Evolutionary conservation across 1,139 yeast species (phyloP).

Genomic region (Blastobotrys raffinosifermentans): DNA sequence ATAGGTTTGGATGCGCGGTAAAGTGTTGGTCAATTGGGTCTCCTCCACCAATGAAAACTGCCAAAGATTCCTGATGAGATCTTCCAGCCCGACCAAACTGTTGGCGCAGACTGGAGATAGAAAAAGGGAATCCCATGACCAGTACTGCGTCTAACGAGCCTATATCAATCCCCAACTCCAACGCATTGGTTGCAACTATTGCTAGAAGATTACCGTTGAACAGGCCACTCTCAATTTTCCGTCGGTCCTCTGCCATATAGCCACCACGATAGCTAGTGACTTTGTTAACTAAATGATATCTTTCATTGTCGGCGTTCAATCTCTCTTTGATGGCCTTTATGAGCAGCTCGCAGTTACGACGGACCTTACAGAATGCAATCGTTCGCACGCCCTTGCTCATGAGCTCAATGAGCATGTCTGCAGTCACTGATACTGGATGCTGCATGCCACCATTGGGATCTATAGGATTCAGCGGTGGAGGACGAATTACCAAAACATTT

Average conservation of each 20-base stretch:
- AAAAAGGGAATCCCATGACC: conserved; percentile 86
- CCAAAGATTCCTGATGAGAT: conserved; percentile 58
- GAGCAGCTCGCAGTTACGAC: conserved; percentile 78
- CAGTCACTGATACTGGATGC: conserved; percentile 69
- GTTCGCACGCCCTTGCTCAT: conserved; percentile 64
- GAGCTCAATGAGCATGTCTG: conserved; percentile 61
- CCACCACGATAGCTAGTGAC: conserved; percentile 97
- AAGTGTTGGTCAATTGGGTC: conserved; percentile 86
- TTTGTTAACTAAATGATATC: conserved; percentile 45
- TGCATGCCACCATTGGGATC: conserved; percentile 61
- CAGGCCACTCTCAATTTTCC: conserved; percentile 85
- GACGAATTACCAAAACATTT: conserved; percentile 75
- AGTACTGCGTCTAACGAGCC: conserved; percentile 88
- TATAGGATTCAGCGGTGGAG: conserved; percentile 56
- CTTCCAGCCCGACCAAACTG: conserved; percentile 97
- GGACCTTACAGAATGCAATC: conserved; percentile 82
- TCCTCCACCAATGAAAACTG: conserved; percentile 75
- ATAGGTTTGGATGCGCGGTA: conserved; percentile 59
- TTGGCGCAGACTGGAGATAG: conserved; percentile 82
- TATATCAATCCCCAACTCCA: conserved; percentile 92
- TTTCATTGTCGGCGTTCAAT: conserved; percentile 35
- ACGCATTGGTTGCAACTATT: conserved; percentile 88
- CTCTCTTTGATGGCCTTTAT: conserved; percentile 71
- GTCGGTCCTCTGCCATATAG: conserved; percentile 75
- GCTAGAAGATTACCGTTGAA: conserved; percentile 80